Evolutionary conservation across 2,329 filamentous ascomycete species (phyloP).

Genomic region (Stemphylium vesicarium): DNA sequence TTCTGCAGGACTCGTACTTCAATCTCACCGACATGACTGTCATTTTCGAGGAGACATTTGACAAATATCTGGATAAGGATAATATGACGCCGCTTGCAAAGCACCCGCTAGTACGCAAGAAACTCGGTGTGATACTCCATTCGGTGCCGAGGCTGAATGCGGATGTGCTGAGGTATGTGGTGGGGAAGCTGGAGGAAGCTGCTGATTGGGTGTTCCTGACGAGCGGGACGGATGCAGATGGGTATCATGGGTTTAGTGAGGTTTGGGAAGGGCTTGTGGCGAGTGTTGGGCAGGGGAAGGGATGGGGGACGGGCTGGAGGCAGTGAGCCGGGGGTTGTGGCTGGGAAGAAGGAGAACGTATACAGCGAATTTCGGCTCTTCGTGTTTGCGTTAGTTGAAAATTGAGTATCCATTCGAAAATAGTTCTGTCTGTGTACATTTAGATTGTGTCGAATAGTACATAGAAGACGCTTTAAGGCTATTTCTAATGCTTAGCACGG

Average conservation of each 20-base stretch:
- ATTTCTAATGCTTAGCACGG: too few relatives aligned
- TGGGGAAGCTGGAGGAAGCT: constrained; percentile 38
- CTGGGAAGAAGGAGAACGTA: background rate
- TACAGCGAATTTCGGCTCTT: too few relatives aligned
- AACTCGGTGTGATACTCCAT: constrained; percentile 39
- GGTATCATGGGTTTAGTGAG: constrained; percentile 36
- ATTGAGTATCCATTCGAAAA: too few relatives aligned
- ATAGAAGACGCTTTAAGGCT: too few relatives aligned
- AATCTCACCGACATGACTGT: constrained; percentile 42
- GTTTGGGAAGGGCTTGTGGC: constrained; percentile 33
- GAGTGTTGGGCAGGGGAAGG: constrained; percentile 17
- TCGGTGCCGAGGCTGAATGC: constrained; percentile 32
- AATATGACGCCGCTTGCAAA: constrained; percentile 30
- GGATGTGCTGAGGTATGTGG: constrained; percentile 33
- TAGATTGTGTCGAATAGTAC: too few relatives aligned
- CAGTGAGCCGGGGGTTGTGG: background rate
- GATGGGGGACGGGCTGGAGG: background rate
- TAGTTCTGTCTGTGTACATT: too few relatives aligned
- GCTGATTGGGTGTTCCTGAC: constrained; percentile 42
- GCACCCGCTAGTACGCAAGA: constrained; percentile 24
- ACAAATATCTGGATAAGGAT: constrained; percentile 32
- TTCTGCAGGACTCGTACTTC: constrained; percentile 34
- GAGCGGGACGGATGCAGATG: constrained; percentile 30
- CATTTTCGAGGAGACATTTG: constrained; percentile 42
- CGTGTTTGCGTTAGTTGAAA: too few relatives aligned